Conservation (phyloP, 2,329 filamentous ascomycete species). For the Graphiopsis chlorocephala region DNA sequence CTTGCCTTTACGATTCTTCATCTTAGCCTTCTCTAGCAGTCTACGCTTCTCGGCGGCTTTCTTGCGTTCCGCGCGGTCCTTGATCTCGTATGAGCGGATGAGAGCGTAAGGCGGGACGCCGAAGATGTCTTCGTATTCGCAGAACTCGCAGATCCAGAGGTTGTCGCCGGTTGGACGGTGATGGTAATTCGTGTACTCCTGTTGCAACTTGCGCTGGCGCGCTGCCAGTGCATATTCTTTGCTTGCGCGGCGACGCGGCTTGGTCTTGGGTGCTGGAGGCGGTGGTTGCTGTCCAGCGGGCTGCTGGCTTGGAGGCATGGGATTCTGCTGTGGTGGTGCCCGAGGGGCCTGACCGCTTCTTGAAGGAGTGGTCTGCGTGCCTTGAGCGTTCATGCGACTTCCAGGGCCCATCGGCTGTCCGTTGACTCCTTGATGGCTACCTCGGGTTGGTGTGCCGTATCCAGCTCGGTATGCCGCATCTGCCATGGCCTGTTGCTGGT, state of each 20-base stretch:
- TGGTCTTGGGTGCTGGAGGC: constrained; percentile 53
- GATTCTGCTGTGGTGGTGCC: constrained; percentile 10
- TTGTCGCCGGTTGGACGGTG: constrained; percentile 70
- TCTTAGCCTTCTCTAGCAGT: constrained; percentile 87
- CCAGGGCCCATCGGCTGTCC: not conserved
- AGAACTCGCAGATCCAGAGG: constrained; percentile 96
- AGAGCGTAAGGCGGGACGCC: constrained; percentile 80
- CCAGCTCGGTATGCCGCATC: constrained; percentile 19
- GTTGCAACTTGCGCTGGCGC: constrained; percentile 71
- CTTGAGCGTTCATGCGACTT: constrained; percentile 19
- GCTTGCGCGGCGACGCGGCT: constrained; percentile 57
- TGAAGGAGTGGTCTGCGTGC: constrained; percentile 28
- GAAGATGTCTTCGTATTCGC: constrained; percentile 95
- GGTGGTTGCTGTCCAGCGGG: constrained; percentile 27
- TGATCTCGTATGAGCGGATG: constrained; percentile 90
- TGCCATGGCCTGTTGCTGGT: constrained; percentile 27
- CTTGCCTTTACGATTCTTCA: constrained; percentile 85
- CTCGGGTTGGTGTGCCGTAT: constrained; percentile 8
- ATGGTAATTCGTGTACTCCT: constrained; percentile 72
- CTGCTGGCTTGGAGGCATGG: constrained; percentile 18
- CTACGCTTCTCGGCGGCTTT: constrained; percentile 82
- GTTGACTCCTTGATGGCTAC: constrained; percentile 2
- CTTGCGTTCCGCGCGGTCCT: constrained; percentile 80
- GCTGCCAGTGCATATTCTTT: constrained; percentile 74
- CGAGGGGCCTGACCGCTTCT: constrained; percentile 6